Conservation (phyloP, 179 eudicot species). For the Nepenthes alata region DNA sequence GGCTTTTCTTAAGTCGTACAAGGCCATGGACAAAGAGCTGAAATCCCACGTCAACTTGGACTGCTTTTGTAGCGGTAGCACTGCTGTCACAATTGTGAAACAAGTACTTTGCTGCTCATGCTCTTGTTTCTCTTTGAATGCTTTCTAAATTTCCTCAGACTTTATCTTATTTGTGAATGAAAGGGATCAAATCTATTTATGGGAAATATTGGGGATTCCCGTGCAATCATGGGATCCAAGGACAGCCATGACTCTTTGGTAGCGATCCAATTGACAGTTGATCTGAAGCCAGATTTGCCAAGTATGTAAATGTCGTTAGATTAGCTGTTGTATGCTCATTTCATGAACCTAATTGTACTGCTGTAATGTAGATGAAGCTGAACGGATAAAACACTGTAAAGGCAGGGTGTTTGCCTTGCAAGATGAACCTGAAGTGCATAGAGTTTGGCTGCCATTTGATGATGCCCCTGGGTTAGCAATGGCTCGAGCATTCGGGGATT, state of each 20-base stretch:
- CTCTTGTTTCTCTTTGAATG: background rate
- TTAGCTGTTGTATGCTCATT: slow-evolving; percentile 1
- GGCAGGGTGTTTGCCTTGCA: slow-evolving; percentile 92
- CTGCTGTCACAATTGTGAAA: slow-evolving; percentile 72
- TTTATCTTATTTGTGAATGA: slow-evolving; percentile 4
- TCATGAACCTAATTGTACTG: slow-evolving; percentile 5
- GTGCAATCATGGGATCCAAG: slow-evolving; percentile 79
- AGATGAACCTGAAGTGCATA: slow-evolving; percentile 91
- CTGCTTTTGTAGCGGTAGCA: slow-evolving; percentile 96
- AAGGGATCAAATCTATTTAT: slow-evolving; percentile 75
- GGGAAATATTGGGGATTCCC: slow-evolving; percentile 84
- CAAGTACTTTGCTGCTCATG: slow-evolving; percentile 32
- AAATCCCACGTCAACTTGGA: slow-evolving; percentile 69
- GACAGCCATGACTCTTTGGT: slow-evolving; percentile 48
- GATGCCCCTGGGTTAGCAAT: slow-evolving; percentile 98
- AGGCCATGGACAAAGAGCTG: slow-evolving; percentile 89
- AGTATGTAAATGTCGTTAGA: slow-evolving; percentile 34
- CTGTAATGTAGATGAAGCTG: slow-evolving; percentile 62
- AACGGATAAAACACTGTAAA: slow-evolving; percentile 73
- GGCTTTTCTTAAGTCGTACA: slow-evolving; percentile 75
- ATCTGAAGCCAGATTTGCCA: slow-evolving; percentile 94
- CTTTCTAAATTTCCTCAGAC: background rate
- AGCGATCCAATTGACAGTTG: slow-evolving; percentile 84
- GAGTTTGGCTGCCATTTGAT: slow-evolving; percentile 93
- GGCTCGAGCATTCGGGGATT: slow-evolving; percentile 98